Base-by-base conservation (phyloP, 2,329 filamentous ascomycete genomes). In the Talaromyces marneffei region DNA sequence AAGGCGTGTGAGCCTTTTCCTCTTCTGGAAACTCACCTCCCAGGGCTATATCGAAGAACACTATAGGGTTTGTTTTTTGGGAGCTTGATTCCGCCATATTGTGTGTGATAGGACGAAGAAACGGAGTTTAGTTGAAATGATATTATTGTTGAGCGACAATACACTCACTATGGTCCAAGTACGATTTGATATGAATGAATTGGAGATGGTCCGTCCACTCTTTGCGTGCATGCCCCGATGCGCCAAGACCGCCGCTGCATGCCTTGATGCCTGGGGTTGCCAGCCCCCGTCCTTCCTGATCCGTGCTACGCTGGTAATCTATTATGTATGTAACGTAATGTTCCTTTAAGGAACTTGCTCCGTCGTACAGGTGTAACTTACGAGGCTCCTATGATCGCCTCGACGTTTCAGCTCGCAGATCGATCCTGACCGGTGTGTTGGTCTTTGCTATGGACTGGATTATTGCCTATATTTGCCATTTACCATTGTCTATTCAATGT, bases 11-110 rank as follows among this genome's bases (percentile, higher is more conserved):
- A 31, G 29, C n/a, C 46, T 14, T 33, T 20, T 14, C 27, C 46
- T 50, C 46, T 33, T 31, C 27, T 18, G 27, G n/a, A 33, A 52
- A 66, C 73, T 70, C 73, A 80, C 79, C 79, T 69, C 75, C 78
- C 29, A 81, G 71, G 57, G 77, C 72, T 31, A 81, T 67, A 66
- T 81, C 79, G 62, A 81, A 80, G 66, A 81, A 81, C n/a, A 80
- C 78, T 39, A 81, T 70, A 12, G 79, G 79, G 61, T 80, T 77
- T 14, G 64, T 16, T 61, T 66, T 66, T 14, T 57, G 52, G 16
- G 25, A 12, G 20, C 16, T 50, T 20, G 48, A 33, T 48, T 65
- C 53, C 4, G 60, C 56, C 62, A 65, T 64, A 6, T 16, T 59
- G 27, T 44, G 16, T 31, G 12, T 39, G 16, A 4, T 7, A 6